Conservation (phyloP, 2,329 filamentous ascomycete genomes). For the Dactylellina drechsleri region DNA sequence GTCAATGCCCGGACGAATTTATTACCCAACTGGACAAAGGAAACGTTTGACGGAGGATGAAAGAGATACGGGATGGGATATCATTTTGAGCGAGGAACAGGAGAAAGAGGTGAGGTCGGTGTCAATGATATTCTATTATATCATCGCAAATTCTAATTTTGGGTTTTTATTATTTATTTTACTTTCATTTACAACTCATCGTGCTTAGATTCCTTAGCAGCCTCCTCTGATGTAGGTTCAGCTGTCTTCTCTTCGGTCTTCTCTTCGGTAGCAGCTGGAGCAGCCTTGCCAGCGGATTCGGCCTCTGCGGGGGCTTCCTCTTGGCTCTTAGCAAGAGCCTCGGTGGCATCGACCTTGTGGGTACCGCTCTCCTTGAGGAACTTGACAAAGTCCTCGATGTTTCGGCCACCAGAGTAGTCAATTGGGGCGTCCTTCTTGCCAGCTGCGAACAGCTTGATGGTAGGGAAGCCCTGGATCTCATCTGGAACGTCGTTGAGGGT, state of each 20-base stretch:
- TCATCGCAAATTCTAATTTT: conserved; percentile 8
- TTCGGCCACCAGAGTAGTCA: conserved; percentile 87
- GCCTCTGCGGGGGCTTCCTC: conserved; percentile 68
- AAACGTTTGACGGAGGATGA: conserved; percentile 26
- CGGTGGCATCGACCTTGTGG: conserved; percentile 75
- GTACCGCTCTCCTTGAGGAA: conserved; percentile 97
- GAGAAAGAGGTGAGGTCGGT: conserved; percentile 7
- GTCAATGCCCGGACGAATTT: conserved; percentile 23
- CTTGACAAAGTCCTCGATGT: conserved; percentile 86
- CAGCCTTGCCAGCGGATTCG: conserved; percentile 62
- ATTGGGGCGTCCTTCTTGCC: conserved; percentile 85
- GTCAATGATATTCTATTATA: conserved; percentile 10
- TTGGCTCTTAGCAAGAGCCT: conserved; percentile 62
- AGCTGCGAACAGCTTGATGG: conserved; percentile 97
- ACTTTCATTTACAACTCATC: conserved; percentile 54
- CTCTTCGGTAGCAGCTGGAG: conserved; percentile 53
- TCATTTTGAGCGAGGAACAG: conserved; percentile 14
- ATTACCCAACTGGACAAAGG: conserved; percentile 51
- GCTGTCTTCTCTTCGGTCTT: conserved; percentile 61
- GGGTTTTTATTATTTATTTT: conserved; percentile 35
- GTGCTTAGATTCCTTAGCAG: conserved; percentile 33
- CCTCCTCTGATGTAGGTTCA: conserved; percentile 29
- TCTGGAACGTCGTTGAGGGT: conserved; percentile 96
- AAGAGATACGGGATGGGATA: conserved; percentile 35
- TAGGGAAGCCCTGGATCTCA: conserved; percentile 96